Base-by-base conservation (phyloP, 805 yeast genomes). In the Lipomyces starkeyi region DNA sequence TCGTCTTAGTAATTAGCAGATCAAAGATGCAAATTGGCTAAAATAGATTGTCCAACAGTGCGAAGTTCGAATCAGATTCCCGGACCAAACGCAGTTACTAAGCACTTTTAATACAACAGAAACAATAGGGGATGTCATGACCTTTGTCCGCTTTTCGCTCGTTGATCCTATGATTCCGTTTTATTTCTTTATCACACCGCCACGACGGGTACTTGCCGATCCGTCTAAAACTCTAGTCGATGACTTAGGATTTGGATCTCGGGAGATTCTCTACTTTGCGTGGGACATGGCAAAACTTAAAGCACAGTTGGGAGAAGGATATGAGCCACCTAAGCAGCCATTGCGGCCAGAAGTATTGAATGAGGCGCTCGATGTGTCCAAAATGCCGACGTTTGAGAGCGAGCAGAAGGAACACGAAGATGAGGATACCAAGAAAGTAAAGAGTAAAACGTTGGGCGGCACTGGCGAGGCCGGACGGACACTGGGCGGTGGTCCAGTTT, bases 21-120 rank as follows among this genome's bases (percentile, higher is more conserved):
- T 27, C 29, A 25, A 54, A 58, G 11, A 32, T 13, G 43, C 32
- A 11, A 53, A 25, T 53, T 3, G 11, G 7, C 34, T 29, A 25
- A 25, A 8, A 22, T n/a, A 7, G 22, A 53, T 4, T 53, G 29
- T 8, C 22, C 29, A 32, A 55, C 17, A 76, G 59, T 82, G 86
- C 62, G 74, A 79, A 7, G 75, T 88, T 1, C 80, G 91, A 65
- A 73, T 88, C 11, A 80, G 84, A 63, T 84, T 89, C 67, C 91
- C 91, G 0, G 90, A 88, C 75, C 81, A 83, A 64, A 80, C 83
- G 2, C 79, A 79, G 27, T 74, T 88, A 1, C 87, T 88, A 71
- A 79, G 85, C 20, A 80, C 78, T n/a, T 84, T 88, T 70, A 74
- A 74, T 11, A 81, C 86, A 6, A 72, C 73, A 0, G 86, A 86